phyloP scores from a whole-genome alignment of 768 basidiomycete genomes.

The Panaeolus papilionaceus region DNA sequence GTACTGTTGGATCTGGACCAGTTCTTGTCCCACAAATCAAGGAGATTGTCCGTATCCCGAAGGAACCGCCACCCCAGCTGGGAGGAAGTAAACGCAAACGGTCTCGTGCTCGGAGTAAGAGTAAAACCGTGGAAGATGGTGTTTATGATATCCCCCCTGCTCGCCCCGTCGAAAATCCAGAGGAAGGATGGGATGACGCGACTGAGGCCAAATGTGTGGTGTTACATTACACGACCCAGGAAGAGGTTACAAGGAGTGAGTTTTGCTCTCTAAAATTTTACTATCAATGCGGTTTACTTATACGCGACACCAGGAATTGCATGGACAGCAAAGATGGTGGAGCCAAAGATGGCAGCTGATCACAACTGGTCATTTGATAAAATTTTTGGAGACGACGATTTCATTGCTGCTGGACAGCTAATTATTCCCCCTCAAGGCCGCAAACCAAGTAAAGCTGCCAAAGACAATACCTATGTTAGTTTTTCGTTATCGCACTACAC shows the following conservation, averaged over 20 bases:
- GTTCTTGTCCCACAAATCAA: conserved; percentile 72
- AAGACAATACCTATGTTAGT: conserved; percentile 78
- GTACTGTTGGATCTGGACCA: conserved; percentile 43
- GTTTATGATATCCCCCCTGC: conserved; percentile 32
- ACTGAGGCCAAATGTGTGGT: conserved; percentile 74
- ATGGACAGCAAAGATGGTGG: conserved; percentile 73
- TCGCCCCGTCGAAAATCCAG: conserved; percentile 47
- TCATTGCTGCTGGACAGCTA: conserved; percentile 90
- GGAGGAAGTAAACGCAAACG: conserved; percentile 40
- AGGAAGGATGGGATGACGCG: conserved; percentile 87
- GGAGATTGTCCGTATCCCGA: conserved; percentile 66
- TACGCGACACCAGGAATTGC: conserved; percentile 65
- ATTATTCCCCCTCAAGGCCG: conserved; percentile 77
- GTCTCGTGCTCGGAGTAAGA: conserved; percentile 61
- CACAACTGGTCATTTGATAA: conserved; percentile 87
- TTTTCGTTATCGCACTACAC: not conserved
- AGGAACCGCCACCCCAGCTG: conserved; percentile 42
- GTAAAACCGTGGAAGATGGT: conserved; percentile 56
- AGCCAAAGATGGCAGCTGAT: conserved; percentile 63
- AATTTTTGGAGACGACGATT: conserved; percentile 89
- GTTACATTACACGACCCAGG: conserved; percentile 64
- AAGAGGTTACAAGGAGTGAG: conserved; percentile 77
- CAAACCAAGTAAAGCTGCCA: conserved; percentile 88
- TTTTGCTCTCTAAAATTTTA: conserved; percentile 23
- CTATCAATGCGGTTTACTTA: conserved; percentile 8